A percentile compares a stretch with the other conserved stretches of the same genome.
Evolutionary conservation across 2,329 filamentous ascomycete genomes (phyloP).

Genomic region (Gaeumannomyces tritici): DNA sequence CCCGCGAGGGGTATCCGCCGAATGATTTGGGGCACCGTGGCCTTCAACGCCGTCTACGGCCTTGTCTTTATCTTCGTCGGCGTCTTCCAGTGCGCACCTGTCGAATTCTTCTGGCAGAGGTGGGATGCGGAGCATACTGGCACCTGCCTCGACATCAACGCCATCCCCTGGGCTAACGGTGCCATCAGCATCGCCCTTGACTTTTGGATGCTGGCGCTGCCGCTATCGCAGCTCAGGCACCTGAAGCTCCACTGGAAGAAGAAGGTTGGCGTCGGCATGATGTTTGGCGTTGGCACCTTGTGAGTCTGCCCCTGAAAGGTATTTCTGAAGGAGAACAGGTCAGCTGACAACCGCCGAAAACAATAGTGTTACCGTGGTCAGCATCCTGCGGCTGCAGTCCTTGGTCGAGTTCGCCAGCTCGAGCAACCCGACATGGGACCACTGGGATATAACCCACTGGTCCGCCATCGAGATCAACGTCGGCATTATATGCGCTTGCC

Average conservation of each 20-base stretch:
- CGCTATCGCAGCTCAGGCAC: constrained; percentile 30
- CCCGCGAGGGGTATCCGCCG: constrained; percentile 25
- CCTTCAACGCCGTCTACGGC: constrained; percentile 27
- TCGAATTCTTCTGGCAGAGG: constrained; percentile 40
- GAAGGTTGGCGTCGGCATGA: constrained; percentile 33
- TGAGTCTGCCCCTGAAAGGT: constrained; percentile 7
- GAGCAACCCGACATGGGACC: constrained; percentile 20
- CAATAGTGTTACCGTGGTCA: constrained; percentile 22
- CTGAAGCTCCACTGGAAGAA: constrained; percentile 35
- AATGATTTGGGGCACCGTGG: constrained; percentile 31
- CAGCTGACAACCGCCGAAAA: background rate
- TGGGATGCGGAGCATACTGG: constrained; percentile 40
- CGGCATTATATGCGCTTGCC: constrained; percentile 23
- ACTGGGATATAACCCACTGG: constrained; percentile 19
- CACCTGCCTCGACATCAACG: constrained; percentile 37
- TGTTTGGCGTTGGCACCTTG: constrained; percentile 37
- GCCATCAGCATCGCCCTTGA: constrained; percentile 43
- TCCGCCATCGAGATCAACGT: constrained; percentile 24
- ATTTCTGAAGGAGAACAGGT: no score
- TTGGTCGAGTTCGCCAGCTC: constrained; percentile 19
- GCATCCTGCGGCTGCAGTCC: constrained; percentile 19
- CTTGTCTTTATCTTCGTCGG: constrained; percentile 30
- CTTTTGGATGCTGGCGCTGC: constrained; percentile 40
- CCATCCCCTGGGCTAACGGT: constrained; percentile 40
- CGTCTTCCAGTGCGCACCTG: constrained; percentile 41